Conservation (phyloP, 192 early-diverging fungal genomes). For the Cladochytrium replicatum region DNA sequence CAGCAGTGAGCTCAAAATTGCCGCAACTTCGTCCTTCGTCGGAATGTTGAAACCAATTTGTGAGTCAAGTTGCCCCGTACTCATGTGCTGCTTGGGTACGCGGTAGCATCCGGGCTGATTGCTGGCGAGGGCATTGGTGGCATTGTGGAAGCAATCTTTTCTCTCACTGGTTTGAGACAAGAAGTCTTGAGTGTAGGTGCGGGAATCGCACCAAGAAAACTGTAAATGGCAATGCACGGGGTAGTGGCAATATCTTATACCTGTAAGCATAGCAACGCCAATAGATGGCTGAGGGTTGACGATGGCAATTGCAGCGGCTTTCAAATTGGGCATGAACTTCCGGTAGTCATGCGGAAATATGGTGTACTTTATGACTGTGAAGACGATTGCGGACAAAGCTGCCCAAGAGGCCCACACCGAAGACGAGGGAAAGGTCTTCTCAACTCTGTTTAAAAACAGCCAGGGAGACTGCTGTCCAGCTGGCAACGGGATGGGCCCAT, state of each 20-base stretch:
- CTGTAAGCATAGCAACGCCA: no score
- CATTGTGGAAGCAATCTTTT: slow-evolving; percentile 12
- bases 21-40: no score
- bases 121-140: slow-evolving; percentile 31
- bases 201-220: slow-evolving; percentile 20
- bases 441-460: slow-evolving; percentile 7
- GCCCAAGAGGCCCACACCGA: slow-evolving; percentile 27
- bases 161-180: slow-evolving; percentile 4
- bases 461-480: slow-evolving; percentile 24
- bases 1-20: no score
- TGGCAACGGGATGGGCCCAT: slow-evolving; percentile 40
- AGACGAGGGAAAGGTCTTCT: slow-evolving; percentile 25
- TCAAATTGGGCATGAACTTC: slow-evolving; percentile 48
- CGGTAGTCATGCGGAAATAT: slow-evolving; percentile 40
- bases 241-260: no score
- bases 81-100: no score
- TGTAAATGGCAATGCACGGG: no score
- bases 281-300: slow-evolving; percentile 9
- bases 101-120: slow-evolving; percentile 23
- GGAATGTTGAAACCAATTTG: no score
- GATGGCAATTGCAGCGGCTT: slow-evolving; percentile 30
- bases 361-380: slow-evolving; percentile 28
- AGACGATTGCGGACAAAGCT: slow-evolving; percentile 33
- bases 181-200: no score
- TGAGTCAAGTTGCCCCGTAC: no score